Base-by-base conservation (phyloP, 2,329 filamentous ascomycete genomes). In the Penicillium crustosum region DNA sequence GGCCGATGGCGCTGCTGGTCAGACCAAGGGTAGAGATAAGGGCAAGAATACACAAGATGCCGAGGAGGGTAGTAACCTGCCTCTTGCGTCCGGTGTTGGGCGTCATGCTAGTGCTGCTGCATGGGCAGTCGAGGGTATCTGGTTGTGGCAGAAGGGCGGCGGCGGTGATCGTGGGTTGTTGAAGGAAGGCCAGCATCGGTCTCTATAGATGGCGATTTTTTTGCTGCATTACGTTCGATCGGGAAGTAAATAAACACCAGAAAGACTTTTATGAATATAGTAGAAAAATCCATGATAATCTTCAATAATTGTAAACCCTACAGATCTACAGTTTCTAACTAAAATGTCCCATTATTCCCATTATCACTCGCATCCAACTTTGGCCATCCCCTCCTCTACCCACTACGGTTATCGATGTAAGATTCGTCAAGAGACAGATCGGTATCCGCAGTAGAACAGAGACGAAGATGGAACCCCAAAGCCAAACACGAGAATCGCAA, bases 101-200 rank as follows among this genome's bases (percentile, higher is more conserved):
- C 70, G 87, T 0, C 93, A 97, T 79, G 79, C 89, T 58, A 93
- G 91, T 57, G 91, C 90, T 49, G 85, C 87, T 68, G 88, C 89
- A 0, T 96, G 93, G 80, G 93, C 93, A 12, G 87, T 89, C 4
- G 93, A 97, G 74, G 93, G 92, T 1, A 77, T 97, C 17, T 97
- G 93, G 93, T 75, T 96, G 60, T 93, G 91, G 91, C 64, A 89
- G 81, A 70, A 89, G 81, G 89, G 89, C 70, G 85, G 76, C 76
- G 81, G 78, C 75, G 72, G 76, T 25, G 75, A 77, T 60, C 67
- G 76, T 49, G 74, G 76, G 1, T 63, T 79, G 6, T 59, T 73
- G 57, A 76, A 76, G 60, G 70, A 73, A 21, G 68, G 70, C 2
- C 60, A 66, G 12, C 55, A 69, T 57, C 69, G 71, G 19, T 68